A percentile compares a stretch with the other conserved stretches of the same genome.
Evolutionary conservation across 1,139 yeast genomes (phyloP).

Genomic region (Taphrina sp.): DNA sequence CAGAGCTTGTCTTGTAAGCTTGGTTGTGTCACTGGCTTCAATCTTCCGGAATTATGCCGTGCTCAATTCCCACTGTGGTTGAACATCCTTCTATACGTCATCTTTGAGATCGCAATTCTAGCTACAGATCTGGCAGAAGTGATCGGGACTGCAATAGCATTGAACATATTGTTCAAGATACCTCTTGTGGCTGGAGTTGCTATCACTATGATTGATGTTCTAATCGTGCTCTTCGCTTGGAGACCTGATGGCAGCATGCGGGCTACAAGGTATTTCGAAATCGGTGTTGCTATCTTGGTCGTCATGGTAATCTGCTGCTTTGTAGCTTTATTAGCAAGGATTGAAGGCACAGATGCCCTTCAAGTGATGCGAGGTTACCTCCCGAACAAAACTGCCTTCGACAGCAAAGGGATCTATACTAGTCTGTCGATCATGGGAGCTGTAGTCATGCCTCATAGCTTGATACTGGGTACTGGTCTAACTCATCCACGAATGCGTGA

Average conservation of each 20-base stretch:
- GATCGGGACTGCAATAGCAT: conserved; percentile 87
- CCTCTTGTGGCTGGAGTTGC: conserved; percentile 79
- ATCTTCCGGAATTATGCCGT: conserved; percentile 82
- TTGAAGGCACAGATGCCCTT: conserved; percentile 51
- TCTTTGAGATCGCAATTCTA: conserved; percentile 84
- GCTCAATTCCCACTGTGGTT: conserved; percentile 64
- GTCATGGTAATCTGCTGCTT: conserved; percentile 82
- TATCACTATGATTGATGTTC: conserved; percentile 78
- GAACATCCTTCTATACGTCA: conserved; percentile 61
- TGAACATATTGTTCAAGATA: conserved; percentile 72
- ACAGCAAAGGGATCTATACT: conserved; percentile 76
- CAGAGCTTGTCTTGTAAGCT: conserved; percentile 81
- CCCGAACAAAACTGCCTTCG: conserved; percentile 71
- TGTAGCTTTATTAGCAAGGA: conserved; percentile 66
- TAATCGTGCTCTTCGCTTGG: conserved; percentile 81
- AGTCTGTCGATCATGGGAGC: conserved; percentile 94
- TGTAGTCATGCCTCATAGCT: conserved; percentile 96
- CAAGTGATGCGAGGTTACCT: conserved; percentile 64
- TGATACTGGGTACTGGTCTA: conserved; percentile 86
- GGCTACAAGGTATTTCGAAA: conserved; percentile 76
- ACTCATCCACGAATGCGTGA: conserved; percentile 87
- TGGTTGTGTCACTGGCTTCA: conserved; percentile 85
- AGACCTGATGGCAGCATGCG: conserved; percentile 81
- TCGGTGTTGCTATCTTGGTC: conserved; percentile 73
- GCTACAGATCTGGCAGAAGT: conserved; percentile 94